A percentile compares a stretch with the other conserved stretches of the same genome.
Evolutionary conservation across 2,329 filamentous ascomycete species (phyloP).

Genomic region (Metarhizium anisopliae): DNA sequence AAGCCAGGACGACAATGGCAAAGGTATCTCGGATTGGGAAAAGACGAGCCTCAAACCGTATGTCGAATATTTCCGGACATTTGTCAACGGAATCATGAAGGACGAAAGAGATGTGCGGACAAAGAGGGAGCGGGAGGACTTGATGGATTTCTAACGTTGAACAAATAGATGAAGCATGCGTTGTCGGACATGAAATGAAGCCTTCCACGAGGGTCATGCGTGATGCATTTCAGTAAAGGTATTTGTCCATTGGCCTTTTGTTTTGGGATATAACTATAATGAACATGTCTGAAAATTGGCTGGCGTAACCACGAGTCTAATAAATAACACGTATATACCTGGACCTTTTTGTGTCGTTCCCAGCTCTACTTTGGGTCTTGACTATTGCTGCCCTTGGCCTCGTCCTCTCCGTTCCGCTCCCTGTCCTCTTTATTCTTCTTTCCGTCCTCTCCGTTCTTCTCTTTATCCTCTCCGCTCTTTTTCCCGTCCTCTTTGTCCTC

Average conservation of each 20-base stretch:
- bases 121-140: conserved; percentile 45
- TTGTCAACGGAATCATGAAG: conserved; percentile 70
- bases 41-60: conserved; percentile 94
- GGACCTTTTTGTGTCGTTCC: not conserved
- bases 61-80: conserved; percentile 77
- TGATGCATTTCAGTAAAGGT: not conserved
- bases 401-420: not conserved
- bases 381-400: not conserved
- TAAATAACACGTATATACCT: no score
- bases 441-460: not conserved
- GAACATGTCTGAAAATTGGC: no score
- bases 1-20: conserved; percentile 21
- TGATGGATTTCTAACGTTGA: conserved; percentile 40
- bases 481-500: conserved; percentile 1
- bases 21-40: conserved; percentile 72
- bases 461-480: not conserved
- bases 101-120: conserved; percentile 54
- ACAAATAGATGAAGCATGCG: not conserved
- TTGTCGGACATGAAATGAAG: not conserved
- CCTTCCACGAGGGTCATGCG: not conserved
- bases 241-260: not conserved
- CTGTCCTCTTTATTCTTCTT: not conserved
- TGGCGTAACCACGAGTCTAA: not conserved
- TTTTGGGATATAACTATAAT: not conserved
- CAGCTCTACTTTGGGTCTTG: conserved; percentile 3